Base-by-base conservation (phyloP, 2,329 filamentous ascomycete genomes). In the Xylaria sp. region DNA sequence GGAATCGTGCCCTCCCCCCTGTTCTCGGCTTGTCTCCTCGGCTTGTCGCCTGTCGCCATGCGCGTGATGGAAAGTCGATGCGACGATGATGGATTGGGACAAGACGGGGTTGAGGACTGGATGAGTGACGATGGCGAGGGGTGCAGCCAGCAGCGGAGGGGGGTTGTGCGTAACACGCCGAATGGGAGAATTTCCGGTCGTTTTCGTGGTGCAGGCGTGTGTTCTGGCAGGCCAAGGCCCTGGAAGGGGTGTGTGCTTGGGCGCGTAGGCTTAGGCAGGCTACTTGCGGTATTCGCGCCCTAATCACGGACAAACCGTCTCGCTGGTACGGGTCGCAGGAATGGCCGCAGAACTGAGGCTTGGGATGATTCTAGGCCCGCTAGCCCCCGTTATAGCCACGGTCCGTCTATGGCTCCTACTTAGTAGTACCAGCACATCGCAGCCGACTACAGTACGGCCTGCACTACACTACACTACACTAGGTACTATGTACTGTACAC, bases 301-400 rank as follows among this genome's bases (percentile, higher is more conserved):
- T 62, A 63, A 62, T 68, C 64, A 67, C 69, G 68, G 69, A 60
- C 68, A 72, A 73, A 70, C 72, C 72, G 68, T 68, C 71, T 72
- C 71, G 64, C 70, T 67, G 70, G 70, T 65, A 66, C 49, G 67
- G 71, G 72, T 69, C 70, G 72, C 72, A 74, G 71, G 67, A 69
- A 65, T 67, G 72, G 72, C 72, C 72, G 72, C 72, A 74, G 72
- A 72, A 69, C 66, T 66, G 66, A 69, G 66, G 54, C 62, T 68
- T 64, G 68, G 70, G 67, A 69, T 72, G 70, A 72, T 71, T 73
- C 64, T 63, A 59, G 57, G 35, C 63, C 63, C 44, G 60, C 58
- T 56, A 62, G 54, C 31, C 55, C 60, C 60, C 55, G 56, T 62
- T 54, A 17, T 55, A 58, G 19, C 54, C 38, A 46, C 54, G 25